Evolutionary conservation across 192 early-diverging fungal genomes (phyloP).

Genomic region (Linnemannia exigua): DNA sequence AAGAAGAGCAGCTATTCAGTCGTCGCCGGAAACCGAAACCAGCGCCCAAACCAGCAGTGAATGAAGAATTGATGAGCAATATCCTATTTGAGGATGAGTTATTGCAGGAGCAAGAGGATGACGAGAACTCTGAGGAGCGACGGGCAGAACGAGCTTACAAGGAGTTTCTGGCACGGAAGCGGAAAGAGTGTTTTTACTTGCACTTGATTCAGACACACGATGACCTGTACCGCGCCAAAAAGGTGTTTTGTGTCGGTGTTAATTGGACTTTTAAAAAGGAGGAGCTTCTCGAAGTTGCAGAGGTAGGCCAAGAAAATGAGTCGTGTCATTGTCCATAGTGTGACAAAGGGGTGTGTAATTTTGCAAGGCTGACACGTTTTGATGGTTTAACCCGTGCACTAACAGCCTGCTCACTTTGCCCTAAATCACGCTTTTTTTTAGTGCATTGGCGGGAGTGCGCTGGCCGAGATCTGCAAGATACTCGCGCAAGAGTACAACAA

Average conservation of each 20-base stretch:
- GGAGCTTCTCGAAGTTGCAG: constrained; percentile 62
- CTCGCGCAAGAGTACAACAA: constrained; percentile 75
- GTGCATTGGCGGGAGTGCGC: constrained; percentile 68
- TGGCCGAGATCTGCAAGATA: constrained; percentile 70
- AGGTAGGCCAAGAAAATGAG: constrained; percentile 47
- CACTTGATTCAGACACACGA: constrained; percentile 53
- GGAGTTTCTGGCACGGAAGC: constrained; percentile 24
- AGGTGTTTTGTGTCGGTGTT: constrained; percentile 63
- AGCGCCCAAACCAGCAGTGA: neutral
- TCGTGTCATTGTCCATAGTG: too few relatives aligned
- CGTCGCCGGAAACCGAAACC: neutral
- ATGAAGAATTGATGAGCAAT: constrained; percentile 5
- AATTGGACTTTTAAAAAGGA: constrained; percentile 62
- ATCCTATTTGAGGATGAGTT: constrained; percentile 17
- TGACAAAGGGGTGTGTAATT: too few relatives aligned
- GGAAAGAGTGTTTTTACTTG: constrained; percentile 47
- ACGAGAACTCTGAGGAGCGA: constrained; percentile 54
- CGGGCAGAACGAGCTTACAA: constrained; percentile 27
- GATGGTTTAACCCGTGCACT: too few relatives aligned
- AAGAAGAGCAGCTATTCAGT: constrained; percentile 16
- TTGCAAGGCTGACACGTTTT: too few relatives aligned
- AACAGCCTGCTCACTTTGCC: too few relatives aligned
- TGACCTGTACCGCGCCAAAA: constrained; percentile 55
- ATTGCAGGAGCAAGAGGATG: constrained; percentile 53
- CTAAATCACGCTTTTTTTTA: too few relatives aligned